These are phyloP conservation scores for Albizia julibrissin DNA, from an alignment of 306 rosid species.

Conservation along the genomic window DNA sequence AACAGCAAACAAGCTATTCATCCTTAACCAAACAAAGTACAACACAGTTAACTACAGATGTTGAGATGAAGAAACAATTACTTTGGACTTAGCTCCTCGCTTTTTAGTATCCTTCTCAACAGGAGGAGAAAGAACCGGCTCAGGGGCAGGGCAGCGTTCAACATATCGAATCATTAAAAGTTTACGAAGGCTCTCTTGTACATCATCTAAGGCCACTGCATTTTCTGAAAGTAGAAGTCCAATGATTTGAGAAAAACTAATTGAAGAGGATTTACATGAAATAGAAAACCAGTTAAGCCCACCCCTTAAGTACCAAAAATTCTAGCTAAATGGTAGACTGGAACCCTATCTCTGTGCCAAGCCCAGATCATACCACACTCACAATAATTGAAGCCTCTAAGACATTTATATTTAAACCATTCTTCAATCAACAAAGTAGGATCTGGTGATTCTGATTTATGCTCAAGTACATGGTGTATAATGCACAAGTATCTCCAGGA, in stretches of 20 bases:
- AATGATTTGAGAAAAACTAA: slow-evolving; percentile 25
- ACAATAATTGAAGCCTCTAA: background rate
- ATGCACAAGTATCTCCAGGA: background rate
- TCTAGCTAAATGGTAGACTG: background rate
- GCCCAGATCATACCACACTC: slow-evolving; percentile 22
- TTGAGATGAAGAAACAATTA: slow-evolving; percentile 37
- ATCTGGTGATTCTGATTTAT: background rate
- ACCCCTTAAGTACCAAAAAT: slow-evolving; percentile 13
- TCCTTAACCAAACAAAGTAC: slow-evolving; percentile 11
- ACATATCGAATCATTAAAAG: slow-evolving; percentile 61
- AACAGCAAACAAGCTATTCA: background rate
- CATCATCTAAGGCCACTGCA: slow-evolving; percentile 46
- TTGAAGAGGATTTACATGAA: slow-evolving; percentile 4
- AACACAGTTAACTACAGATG: background rate
- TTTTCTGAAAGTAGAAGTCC: slow-evolving; percentile 48
- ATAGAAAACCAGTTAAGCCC: slow-evolving; percentile 7
- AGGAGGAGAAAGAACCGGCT: slow-evolving; percentile 49
- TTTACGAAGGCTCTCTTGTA: slow-evolving; percentile 54
- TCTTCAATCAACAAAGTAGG: background rate
- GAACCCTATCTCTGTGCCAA: background rate
- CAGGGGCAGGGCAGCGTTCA: slow-evolving; percentile 83
- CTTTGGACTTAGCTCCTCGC: slow-evolving; percentile 77
- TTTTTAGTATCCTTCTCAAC: slow-evolving; percentile 52
- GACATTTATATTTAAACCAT: background rate
- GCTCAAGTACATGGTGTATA: background rate